phyloP scores from a whole-genome alignment of 148 eudicot species.

The Salicornia ramosissima region DNA sequence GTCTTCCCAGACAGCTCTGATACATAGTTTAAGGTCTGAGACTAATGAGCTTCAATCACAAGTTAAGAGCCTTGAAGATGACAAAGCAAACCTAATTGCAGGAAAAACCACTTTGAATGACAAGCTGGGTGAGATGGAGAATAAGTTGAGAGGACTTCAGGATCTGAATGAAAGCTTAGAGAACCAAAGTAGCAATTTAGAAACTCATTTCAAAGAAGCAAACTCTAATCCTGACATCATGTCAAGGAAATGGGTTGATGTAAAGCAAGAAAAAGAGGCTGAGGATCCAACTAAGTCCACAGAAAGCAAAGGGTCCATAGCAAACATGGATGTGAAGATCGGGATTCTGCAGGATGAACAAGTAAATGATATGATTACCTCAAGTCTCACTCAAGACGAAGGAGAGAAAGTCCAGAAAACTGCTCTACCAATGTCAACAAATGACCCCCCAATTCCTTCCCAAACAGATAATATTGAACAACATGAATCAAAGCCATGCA shows the following conservation, averaged over 20 bases:
- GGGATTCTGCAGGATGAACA: not conserved
- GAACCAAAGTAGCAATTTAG: constrained; percentile 38
- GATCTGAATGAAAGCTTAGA: constrained; percentile 45
- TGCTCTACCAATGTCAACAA: constrained; percentile 8
- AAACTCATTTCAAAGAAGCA: constrained; percentile 47
- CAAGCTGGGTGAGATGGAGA: constrained; percentile 56
- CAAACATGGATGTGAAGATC: constrained; percentile 11
- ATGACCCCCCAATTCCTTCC: constrained; percentile 7
- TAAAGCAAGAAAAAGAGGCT: constrained; percentile 44
- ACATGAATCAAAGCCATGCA: constrained; percentile 4
- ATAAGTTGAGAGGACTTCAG: constrained; percentile 44
- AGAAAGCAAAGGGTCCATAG: constrained; percentile 10
- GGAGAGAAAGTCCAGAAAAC: not conserved
- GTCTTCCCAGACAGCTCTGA: constrained; percentile 73
- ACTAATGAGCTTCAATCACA: constrained; percentile 68
- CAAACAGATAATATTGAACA: not conserved
- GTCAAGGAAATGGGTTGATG: constrained; percentile 44
- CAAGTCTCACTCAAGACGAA: constrained; percentile 13
- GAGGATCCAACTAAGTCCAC: constrained; percentile 17
- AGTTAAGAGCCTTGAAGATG: constrained; percentile 58
- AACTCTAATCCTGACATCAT: constrained; percentile 38
- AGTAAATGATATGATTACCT: constrained; percentile 8
- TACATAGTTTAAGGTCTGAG: constrained; percentile 57
- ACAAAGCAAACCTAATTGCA: constrained; percentile 56
- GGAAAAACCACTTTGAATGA: constrained; percentile 39